phyloP scores from a whole-genome alignment of 2,329 filamentous ascomycete species.

The Colletotrichum sp. region DNA sequence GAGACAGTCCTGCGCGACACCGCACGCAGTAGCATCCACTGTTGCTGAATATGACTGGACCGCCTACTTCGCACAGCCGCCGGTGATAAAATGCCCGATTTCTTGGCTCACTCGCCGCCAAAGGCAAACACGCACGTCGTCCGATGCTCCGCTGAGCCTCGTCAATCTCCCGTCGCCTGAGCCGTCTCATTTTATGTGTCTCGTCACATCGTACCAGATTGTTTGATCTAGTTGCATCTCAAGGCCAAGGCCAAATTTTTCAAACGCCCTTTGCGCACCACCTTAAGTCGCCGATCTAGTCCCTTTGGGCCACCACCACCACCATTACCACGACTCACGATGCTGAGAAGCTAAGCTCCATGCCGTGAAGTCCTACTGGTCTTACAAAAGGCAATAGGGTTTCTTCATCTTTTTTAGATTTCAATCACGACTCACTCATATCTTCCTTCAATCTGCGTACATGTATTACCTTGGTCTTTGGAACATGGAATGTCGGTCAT shows the following conservation, averaged over 20 bases:
- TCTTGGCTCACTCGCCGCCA: neutral
- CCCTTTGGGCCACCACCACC: no score
- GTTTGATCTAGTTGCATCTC: neutral
- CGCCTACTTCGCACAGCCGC: neutral
- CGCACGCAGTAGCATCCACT: neutral
- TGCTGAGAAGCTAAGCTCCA: no score
- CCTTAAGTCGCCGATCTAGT: fast-evolving
- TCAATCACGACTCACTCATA: no score
- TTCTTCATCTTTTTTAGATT: no score
- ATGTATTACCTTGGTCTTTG: no score
- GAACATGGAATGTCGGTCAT: no score
- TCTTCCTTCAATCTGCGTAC: no score
- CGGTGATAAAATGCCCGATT: neutral
- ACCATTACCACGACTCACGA: no score
- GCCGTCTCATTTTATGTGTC: neutral
- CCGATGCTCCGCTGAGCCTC: neutral
- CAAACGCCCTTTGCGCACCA: neutral
- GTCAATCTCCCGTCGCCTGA: neutral
- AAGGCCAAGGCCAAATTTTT: neutral
- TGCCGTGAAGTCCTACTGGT: no score
- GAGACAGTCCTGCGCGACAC: neutral
- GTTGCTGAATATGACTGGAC: neutral
- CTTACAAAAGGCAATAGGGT: no score
- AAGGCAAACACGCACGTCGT: neutral
- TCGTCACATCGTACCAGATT: neutral